Conservation (phyloP, 208 protist genomes). For the Trypanosoma platydactyli region DNA sequence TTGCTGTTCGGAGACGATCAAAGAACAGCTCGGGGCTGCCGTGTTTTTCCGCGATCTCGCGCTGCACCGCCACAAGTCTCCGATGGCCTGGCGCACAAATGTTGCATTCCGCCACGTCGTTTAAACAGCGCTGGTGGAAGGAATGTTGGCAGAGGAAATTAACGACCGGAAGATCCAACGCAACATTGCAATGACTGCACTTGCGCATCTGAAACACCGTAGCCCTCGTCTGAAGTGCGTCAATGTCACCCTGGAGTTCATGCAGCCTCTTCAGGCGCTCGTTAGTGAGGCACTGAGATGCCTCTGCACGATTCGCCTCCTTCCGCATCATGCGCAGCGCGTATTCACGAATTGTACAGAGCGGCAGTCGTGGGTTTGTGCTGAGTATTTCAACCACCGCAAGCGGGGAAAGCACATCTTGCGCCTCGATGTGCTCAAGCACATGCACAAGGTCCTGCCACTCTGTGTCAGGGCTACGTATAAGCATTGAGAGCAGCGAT, state of each 20-base stretch:
- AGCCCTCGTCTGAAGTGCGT: slow-evolving; percentile 63
- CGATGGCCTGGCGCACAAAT: slow-evolving; percentile 39
- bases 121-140: slow-evolving; percentile 91
- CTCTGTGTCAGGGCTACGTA: slow-evolving; percentile 34
- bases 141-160: slow-evolving; percentile 95
- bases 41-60: slow-evolving; percentile 13
- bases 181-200: slow-evolving; percentile 78
- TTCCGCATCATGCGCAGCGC: slow-evolving; percentile 58
- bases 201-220: slow-evolving; percentile 85
- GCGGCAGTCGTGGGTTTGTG: slow-evolving; percentile 41
- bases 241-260: slow-evolving; percentile 66
- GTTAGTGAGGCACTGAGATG: slow-evolving; percentile 7
- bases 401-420: slow-evolving; percentile 90
- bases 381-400: slow-evolving; percentile 90
- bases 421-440: slow-evolving; percentile 77
- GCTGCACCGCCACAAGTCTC: slow-evolving; percentile 24
- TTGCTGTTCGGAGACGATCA: slow-evolving; percentile 8
- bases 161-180: slow-evolving; percentile 92
- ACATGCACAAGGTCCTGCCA: slow-evolving; percentile 50
- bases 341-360: slow-evolving; percentile 89
- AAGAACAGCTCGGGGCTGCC: slow-evolving; percentile 28
- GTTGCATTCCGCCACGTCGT: slow-evolving; percentile 61
- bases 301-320: slow-evolving; percentile 32
- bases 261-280: slow-evolving; percentile 41
- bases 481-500: slow-evolving; percentile 88